Evolutionary conservation across 805 yeast genomes (phyloP).

Genomic region (Kazachstania viticola): DNA sequence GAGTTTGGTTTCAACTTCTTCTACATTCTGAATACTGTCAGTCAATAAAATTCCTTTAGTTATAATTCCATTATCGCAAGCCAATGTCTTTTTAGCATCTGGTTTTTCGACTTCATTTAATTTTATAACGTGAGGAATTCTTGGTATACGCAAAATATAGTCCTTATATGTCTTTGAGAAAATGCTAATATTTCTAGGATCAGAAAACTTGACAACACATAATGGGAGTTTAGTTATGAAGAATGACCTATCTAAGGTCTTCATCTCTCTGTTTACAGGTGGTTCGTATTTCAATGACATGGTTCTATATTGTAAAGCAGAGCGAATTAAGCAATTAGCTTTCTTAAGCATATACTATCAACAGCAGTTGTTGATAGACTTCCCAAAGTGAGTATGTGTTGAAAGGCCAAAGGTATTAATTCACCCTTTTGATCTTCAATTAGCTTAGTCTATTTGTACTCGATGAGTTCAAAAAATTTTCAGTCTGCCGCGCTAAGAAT

Average conservation of each 20-base stretch:
- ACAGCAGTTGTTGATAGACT: too few species aligned
- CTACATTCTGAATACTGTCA: conserved; percentile 34
- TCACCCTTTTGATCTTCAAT: too few species aligned
- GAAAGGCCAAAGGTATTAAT: too few species aligned
- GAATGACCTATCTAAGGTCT: conserved; percentile 48
- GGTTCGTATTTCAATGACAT: conserved; percentile 32
- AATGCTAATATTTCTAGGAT: conserved; percentile 48
- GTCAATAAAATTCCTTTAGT: conserved; percentile 42
- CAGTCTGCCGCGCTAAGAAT: too few species aligned
- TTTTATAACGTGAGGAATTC: conserved; percentile 57
- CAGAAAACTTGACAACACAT: conserved; percentile 57
- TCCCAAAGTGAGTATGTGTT: too few species aligned
- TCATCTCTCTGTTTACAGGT: conserved; percentile 60
- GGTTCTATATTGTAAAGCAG: too few species aligned
- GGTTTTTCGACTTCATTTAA: conserved; percentile 3
- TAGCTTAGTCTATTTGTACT: too few species aligned
- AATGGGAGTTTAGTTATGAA: conserved; percentile 49
- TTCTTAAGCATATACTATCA: too few species aligned
- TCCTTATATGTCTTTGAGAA: conserved; percentile 47
- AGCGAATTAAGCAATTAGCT: too few species aligned
- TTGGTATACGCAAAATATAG: conserved; percentile 61
- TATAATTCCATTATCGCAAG: conserved; percentile 20
- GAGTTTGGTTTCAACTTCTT: conserved; percentile 29
- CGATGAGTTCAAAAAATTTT: too few species aligned
- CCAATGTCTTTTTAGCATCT: conserved; percentile 10